Conservation (phyloP, 441 rosid species). For the Erodium texanum region DNA sequence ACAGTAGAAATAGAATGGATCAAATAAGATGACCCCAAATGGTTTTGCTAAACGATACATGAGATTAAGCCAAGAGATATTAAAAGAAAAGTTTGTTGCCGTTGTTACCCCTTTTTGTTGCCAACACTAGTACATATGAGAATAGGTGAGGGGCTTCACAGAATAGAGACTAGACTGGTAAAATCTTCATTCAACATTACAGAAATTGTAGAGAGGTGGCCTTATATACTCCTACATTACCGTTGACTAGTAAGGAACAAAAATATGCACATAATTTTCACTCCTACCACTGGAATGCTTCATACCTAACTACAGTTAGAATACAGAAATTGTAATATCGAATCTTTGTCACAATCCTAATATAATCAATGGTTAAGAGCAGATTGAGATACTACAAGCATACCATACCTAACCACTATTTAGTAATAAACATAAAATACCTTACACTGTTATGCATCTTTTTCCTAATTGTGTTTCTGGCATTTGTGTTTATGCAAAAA, state of each 20-base stretch:
- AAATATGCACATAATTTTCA: neutral
- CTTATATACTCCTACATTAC: neutral
- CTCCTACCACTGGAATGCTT: neutral
- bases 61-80: too few species aligned
- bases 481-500: slow-evolving; percentile 23
- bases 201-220: neutral
- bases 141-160: slow-evolving; percentile 3
- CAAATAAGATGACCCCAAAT: too few species aligned
- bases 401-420: neutral
- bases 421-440: neutral
- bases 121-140: neutral
- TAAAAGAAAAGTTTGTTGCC: too few species aligned
- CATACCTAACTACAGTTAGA: neutral
- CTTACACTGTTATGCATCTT: neutral
- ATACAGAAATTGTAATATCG: too few species aligned
- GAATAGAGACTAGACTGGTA: neutral
- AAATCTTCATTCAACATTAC: neutral
- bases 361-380: neutral
- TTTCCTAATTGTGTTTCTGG: neutral
- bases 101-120: too few species aligned
- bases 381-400: neutral
- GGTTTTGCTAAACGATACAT: too few species aligned
- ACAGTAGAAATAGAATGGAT: too few species aligned
- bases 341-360: neutral
- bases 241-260: neutral